Evolutionary conservation across 371 early-diverging fungal genomes (phyloP), one percentile per base, ranked within the genome.

Genomic region (Coemansia sp.): DNA sequence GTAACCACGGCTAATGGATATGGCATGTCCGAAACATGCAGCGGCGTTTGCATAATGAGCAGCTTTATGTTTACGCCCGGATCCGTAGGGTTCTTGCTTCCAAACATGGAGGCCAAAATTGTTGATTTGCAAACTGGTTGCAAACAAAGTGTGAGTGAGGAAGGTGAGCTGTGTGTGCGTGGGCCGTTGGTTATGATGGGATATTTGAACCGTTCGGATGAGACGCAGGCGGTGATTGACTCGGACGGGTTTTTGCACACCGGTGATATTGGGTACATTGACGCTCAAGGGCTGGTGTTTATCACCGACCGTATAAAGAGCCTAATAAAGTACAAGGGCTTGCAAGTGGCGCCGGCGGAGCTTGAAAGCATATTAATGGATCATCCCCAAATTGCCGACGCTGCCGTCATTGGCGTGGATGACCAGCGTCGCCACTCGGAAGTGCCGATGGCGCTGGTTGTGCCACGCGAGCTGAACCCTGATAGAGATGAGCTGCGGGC

Each of bases 111-210:
- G 65, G 90, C 88, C 54, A 89, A 86, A 65, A 59, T 95, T 6
- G 76, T 94, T 0, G 89, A 93, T 70, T 27, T 53, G 0, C 48
- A 78, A 64, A 56, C 18, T 18, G 53, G 74, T 81, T 79, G 82
- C 59, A 59, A 21, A 5, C 5, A 88, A 21, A 85, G 84, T 3
- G 68, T 71, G 11, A 83, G 83, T 61, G 72, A 88, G 70, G 69
- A 70, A 0, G 86, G 88, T 16, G 95, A 99, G 82, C 84, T 99
- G 21, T 91, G 92, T 75, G 60, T 95, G 18, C 89, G 98, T 40
- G 99, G 99, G 0, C 86, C 88, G 18, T 90, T 88, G 55, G 81
- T 96, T 18, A 92, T 95, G 85, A 82, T 86, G 58, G 94, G 94
- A 2, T 95, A 95, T 66, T 83, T 82, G 74, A 94, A 93, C 76